These are phyloP conservation scores for Trichoderma sp. DNA, from an alignment of 2,329 filamentous ascomycete genomes.

Conservation along the genomic window DNA sequence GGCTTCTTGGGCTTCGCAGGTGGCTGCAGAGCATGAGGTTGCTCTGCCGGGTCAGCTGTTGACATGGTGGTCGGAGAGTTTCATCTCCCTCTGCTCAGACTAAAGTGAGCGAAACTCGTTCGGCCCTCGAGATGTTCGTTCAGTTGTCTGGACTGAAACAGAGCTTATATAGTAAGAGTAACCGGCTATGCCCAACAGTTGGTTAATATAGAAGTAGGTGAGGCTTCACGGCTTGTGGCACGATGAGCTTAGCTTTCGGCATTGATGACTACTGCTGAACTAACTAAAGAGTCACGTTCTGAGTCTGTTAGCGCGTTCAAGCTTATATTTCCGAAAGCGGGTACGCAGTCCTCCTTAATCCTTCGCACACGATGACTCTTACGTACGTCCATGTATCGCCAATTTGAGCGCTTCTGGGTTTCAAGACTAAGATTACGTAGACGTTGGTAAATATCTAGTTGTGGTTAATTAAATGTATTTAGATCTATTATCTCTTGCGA, in stretches of 20 bases:
- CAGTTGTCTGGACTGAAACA: not conserved
- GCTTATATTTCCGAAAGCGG: not conserved
- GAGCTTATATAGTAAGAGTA: not conserved
- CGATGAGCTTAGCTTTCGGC: not conserved
- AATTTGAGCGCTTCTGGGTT: not conserved
- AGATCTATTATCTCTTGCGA: not conserved
- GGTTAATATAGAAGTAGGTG: not conserved
- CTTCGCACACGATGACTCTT: not conserved
- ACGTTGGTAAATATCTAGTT: not conserved
- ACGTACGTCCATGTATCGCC: not conserved
- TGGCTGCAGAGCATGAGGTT: not conserved
- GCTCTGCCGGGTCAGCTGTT: not conserved
- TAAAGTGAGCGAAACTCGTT: not conserved
- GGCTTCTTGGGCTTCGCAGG: constrained; percentile 35
- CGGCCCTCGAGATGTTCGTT: not conserved
- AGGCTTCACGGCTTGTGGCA: not conserved
- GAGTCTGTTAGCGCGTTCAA: not conserved
- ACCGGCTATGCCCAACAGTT: not conserved
- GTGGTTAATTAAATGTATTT: not conserved
- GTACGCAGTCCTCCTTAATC: not conserved
- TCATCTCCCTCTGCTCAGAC: not conserved
- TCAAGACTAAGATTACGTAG: not conserved
- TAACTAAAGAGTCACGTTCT: not conserved
- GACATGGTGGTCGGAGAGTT: not conserved
- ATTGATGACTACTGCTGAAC: not conserved